Evolutionary conservation across 352 stramenopile species (phyloP), one percentile per base, ranked within the genome.

Genomic region (Blastocystis sp.): DNA sequence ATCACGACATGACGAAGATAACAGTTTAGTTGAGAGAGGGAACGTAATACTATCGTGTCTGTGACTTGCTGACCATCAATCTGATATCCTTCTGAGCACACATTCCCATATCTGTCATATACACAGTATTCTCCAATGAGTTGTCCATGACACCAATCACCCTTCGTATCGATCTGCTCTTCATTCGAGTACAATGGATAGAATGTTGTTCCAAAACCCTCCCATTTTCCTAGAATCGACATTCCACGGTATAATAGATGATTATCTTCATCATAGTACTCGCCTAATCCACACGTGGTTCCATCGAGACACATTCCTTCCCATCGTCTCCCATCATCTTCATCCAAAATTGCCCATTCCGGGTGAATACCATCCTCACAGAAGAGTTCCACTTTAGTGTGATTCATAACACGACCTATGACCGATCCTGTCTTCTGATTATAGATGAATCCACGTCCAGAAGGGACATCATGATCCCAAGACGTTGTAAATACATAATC

Each of bases 251-350:
- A 83, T 1, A 66, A 6, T 16, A 83, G 27, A 11, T 83, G 12
- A 49, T 83, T 65, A 11, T 66, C 27, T 37, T 66, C 35, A 27
- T 83, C 51, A 54, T 83, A 83, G 51, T 65, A 83, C 27, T 63
- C n/a, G 0, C 71, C 71, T 5, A 83, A 3, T 29, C 71, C 71
- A 56, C 71, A 83, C 7, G 71, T n/a, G 6, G 21, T 21, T 14
- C 24, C 27, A 27, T 27, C 4, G 29, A 21, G 65, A 29, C 14
- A 66, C 7, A 83, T 19, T 12, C 71, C 71, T 43, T 83, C 71
- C 43, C 43, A 83, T 21, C 71, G 16, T 49, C 46, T 32, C 7
- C 71, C 71, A 58, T 80, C 65, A 27, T 58, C 37, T 32, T 63
- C 56, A 52, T 80, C 69, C 21, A 80, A 12, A 1, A 80, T 63